phyloP scores from a whole-genome alignment of 176 grass and related monocot genomes.

The Oryza rufipogon region DNA sequence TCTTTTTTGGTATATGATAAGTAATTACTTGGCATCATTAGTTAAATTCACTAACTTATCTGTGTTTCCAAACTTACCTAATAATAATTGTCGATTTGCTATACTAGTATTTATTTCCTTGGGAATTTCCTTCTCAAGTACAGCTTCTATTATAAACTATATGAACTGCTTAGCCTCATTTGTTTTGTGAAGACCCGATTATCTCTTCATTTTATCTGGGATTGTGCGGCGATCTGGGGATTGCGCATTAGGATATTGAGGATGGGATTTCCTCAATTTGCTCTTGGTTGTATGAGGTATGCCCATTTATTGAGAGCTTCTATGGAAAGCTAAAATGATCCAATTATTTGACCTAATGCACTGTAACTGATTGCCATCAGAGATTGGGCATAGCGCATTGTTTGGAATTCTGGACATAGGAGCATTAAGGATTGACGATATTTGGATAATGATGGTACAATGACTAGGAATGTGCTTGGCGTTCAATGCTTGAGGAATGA shows the following conservation, averaged over 20 bases:
- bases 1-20: neutral
- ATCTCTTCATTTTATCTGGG: slow-evolving; percentile 61
- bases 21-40: neutral
- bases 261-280: slow-evolving; percentile 63
- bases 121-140: slow-evolving; percentile 25
- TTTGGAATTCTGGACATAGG: slow-evolving; percentile 70
- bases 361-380: slow-evolving; percentile 70
- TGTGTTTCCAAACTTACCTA: neutral
- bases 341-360: slow-evolving; percentile 52
- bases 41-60: slow-evolving; percentile 7
- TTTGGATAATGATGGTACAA: slow-evolving; percentile 64
- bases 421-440: slow-evolving; percentile 62
- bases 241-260: slow-evolving; percentile 77
- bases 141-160: slow-evolving; percentile 30
- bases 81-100: neutral
- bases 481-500: slow-evolving; percentile 51
- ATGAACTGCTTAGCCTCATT: slow-evolving; percentile 41
- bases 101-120: neutral
- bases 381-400: slow-evolving; percentile 62
- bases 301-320: slow-evolving; percentile 61
- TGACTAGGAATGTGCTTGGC: slow-evolving; percentile 52
- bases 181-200: slow-evolving; percentile 65
- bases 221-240: slow-evolving; percentile 64
- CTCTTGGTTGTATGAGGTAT: slow-evolving; percentile 77
- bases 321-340: slow-evolving; percentile 58